Base-by-base conservation (phyloP, 768 basidiomycete species). In the Tulasnella sp. region DNA sequence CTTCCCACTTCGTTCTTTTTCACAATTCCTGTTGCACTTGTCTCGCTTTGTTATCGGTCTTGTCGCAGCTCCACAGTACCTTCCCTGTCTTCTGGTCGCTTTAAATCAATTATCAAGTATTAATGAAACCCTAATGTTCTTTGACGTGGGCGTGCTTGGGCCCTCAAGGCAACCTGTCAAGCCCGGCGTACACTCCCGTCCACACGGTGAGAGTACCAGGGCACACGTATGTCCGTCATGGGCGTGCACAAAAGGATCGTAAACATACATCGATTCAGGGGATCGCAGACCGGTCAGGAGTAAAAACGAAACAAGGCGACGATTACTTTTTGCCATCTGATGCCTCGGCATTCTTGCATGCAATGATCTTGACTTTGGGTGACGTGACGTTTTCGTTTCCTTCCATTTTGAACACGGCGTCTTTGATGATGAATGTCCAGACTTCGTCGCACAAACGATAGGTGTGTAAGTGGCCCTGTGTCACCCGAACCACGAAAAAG, bases 371-470 rank as follows among this genome's bases (percentile, higher is more conserved):
- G 70, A 96, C 89, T 68, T 86, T 81, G 27, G 78, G 77, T 4
- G 85, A 77, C 37, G 69, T 72, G 57, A 90, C 80, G 67, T 81
- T 73, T 66, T 88, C 83, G 68, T 85, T 86, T 62, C 82, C 79
- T 69, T 99, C 96, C 84, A 98, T 91, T 72, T 97, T 97, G 73
- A 99, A 94, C 14, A 73, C 73, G 7, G 93, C 85, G 63, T 93
- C 83, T 69, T 91, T 88, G 49, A 97, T 86, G 61, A 94, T 87
- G 70, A 98, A 99, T 52, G 94, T 98, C 96, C 96, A 98, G 46
- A 98, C 94, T 66, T 93, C 92, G 71, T 94, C 91, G 68, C 88
- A 90, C 3, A 90, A 76, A 6, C 89, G 81, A 69, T 96, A 99
- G 2, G 91, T 97, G 63, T 86, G 80, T 54, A 98, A 71, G 67